phyloP scores from a whole-genome alignment of 768 basidiomycete genomes.

The Nidula microcarpa region DNA sequence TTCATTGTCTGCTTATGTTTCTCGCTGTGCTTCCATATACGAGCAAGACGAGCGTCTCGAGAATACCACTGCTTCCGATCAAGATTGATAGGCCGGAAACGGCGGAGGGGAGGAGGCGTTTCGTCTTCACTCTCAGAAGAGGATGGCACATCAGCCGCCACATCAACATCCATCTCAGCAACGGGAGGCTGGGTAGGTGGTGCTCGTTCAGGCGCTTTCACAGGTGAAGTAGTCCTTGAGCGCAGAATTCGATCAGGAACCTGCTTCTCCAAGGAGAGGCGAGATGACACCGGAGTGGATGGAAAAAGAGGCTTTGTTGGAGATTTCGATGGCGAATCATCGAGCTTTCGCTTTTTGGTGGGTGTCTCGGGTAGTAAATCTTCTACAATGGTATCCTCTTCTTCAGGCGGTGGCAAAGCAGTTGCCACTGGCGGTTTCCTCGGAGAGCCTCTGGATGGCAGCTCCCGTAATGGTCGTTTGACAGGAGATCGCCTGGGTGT shows the following conservation, averaged over 20 bases:
- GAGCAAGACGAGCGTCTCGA: slow-evolving; percentile 6
- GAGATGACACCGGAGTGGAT: no score
- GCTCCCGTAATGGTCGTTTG: not conserved
- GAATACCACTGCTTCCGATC: slow-evolving; percentile 5
- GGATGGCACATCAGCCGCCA: slow-evolving; percentile 1
- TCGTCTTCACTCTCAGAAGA: slow-evolving; percentile 2
- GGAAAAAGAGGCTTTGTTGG: no score
- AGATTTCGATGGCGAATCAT: no score
- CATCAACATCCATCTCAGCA: not conserved
- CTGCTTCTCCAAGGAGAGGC: no score
- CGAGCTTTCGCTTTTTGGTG: slow-evolving; percentile 3
- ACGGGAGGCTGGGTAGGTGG: not conserved
- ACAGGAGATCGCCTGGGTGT: not conserved
- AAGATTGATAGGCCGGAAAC: slow-evolving; percentile 8
- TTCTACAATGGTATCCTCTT: not conserved
- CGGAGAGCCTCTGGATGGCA: slow-evolving; percentile 2
- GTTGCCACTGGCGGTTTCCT: not conserved
- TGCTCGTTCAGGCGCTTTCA: no score
- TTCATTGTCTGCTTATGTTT: slow-evolving; percentile 22
- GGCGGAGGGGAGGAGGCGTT: not conserved
- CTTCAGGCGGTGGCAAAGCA: not conserved
- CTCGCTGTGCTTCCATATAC: slow-evolving; percentile 24
- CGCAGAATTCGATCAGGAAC: no score
- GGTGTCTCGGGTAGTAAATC: slow-evolving; percentile 5
- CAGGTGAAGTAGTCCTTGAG: no score